Conservation (phyloP, 306 rosid genomes). For the Cicer arietinum region DNA sequence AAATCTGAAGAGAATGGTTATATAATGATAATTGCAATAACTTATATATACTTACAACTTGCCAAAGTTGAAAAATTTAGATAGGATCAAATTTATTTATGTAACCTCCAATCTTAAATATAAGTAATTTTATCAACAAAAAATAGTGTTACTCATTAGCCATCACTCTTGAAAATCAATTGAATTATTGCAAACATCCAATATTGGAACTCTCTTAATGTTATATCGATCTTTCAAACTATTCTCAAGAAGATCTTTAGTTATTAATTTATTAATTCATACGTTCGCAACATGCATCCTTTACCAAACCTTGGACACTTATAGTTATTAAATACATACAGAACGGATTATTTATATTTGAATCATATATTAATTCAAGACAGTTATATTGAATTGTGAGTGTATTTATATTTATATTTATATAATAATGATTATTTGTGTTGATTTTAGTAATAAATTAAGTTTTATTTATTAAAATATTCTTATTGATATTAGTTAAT, state of each 20-base stretch:
- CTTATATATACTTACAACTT: neutral
- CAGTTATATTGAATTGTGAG: no score
- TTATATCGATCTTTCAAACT: neutral
- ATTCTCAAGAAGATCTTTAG: neutral
- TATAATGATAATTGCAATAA: neutral
- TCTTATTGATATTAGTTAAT: no score
- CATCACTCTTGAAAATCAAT: neutral
- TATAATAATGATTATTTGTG: no score
- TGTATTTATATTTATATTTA: no score
- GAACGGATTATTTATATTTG: no score
- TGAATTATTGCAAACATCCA: neutral
- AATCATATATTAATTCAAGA: no score
- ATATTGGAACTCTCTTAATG: neutral
- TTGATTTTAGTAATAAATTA: no score
- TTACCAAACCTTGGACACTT: conserved; percentile 22
- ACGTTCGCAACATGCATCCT: conserved; percentile 3
- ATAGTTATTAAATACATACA: no score
- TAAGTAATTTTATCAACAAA: no score
- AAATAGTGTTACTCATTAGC: no score
- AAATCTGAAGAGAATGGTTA: neutral
- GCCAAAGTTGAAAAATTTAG: neutral
- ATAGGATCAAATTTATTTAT: neutral
- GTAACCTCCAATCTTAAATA: neutral
- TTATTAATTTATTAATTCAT: neutral
- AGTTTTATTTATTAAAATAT: no score